Percentiles rank a stretch among this genome's conserved stretches.
Conservation (phyloP, 2,329 filamentous ascomycete species). For the Sporothrix globosa region DNA sequence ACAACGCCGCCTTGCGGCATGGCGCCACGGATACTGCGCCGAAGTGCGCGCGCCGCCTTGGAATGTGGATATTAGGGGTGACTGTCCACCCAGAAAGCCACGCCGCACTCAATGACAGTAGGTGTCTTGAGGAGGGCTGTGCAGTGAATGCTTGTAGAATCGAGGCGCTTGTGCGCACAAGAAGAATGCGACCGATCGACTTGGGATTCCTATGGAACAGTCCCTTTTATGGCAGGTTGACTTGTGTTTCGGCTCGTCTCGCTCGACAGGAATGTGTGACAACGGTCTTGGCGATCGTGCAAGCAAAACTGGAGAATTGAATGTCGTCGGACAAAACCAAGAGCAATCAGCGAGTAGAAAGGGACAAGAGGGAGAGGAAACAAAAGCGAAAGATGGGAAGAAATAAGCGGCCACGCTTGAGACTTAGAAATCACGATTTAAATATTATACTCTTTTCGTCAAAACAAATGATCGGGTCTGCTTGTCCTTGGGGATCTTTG, state of each 20-base stretch:
- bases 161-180: neutral
- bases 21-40: constrained; percentile 32
- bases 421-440: constrained; percentile 30
- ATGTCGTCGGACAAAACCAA: neutral
- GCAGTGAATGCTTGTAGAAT: neutral
- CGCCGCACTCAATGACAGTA: constrained; percentile 17
- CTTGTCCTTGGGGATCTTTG: constrained; percentile 10
- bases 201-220: constrained; percentile 14
- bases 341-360: constrained; percentile 24
- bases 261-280: constrained; percentile 29
- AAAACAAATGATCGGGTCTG: constrained; percentile 19
- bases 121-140: neutral
- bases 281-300: constrained; percentile 13
- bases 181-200: constrained; percentile 26
- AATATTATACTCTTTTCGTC: constrained; percentile 23
- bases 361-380: constrained; percentile 10
- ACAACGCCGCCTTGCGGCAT: constrained; percentile 45
- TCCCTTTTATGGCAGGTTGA: neutral
- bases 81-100: constrained; percentile 23
- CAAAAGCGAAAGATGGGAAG: neutral
- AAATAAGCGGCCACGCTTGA: constrained; percentile 16
- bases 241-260: constrained; percentile 26
- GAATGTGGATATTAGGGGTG: constrained; percentile 29
- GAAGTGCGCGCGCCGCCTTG: constrained; percentile 24
- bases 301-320: neutral